phyloP scores from a whole-genome alignment of 2,329 filamentous ascomycete genomes.

The Penicillium sp. region DNA sequence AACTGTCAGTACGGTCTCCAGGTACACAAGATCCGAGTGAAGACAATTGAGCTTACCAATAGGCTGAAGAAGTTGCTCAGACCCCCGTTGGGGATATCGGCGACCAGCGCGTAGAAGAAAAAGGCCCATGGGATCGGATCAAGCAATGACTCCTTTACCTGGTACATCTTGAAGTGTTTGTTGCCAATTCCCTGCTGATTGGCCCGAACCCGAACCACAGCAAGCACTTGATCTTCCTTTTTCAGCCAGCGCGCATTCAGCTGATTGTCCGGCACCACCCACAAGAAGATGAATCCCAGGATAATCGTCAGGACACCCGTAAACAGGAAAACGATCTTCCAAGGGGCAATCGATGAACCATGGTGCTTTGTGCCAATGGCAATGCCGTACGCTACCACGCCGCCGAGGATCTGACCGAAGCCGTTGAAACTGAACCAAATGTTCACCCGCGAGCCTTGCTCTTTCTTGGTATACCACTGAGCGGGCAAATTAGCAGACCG shows the following conservation, averaged over 20 bases:
- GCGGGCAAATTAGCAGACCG: neutral
- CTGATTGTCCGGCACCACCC: constrained; percentile 54
- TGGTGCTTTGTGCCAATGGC: constrained; percentile 49
- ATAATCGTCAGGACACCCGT: constrained; percentile 49
- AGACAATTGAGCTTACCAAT: constrained; percentile 31
- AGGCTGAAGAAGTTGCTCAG: constrained; percentile 58
- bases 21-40: neutral
- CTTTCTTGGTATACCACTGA: constrained; percentile 65
- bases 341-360: constrained; percentile 55
- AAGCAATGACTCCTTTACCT: constrained; percentile 54
- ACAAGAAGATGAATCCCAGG: constrained; percentile 47
- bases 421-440: constrained; percentile 68
- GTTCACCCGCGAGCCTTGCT: constrained; percentile 57
- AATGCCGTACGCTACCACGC: constrained; percentile 58
- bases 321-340: constrained; percentile 58
- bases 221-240: constrained; percentile 60
- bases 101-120: constrained; percentile 51
- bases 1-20: neutral
- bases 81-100: constrained; percentile 55
- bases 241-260: constrained; percentile 58
- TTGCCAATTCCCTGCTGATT: constrained; percentile 73
- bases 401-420: constrained; percentile 58
- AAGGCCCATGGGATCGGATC: constrained; percentile 58
- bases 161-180: constrained; percentile 61
- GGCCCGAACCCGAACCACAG: constrained; percentile 63